phyloP scores from a whole-genome alignment of 495 filamentous ascomycete species.

The Letharia columbiana region DNA sequence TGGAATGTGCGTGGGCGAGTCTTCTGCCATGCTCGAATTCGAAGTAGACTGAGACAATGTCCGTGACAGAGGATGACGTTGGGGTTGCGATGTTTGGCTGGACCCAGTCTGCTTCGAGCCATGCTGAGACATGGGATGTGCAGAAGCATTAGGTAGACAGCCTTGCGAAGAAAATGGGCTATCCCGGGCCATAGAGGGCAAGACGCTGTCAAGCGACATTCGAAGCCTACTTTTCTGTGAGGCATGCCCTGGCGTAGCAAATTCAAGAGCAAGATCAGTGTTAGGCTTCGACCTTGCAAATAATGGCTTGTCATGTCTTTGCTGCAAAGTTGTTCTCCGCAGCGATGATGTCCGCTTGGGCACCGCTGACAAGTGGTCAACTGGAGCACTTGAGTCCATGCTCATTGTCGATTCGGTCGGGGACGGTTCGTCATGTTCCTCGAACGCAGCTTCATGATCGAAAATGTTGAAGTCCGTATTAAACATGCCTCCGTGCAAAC shows the following conservation, averaged over 20 bases:
- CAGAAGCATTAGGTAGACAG: constrained; percentile 47
- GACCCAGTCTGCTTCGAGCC: constrained; percentile 21
- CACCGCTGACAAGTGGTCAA: constrained; percentile 34
- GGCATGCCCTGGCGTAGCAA: constrained; percentile 40
- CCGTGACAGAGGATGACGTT: constrained; percentile 79
- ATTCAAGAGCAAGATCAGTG: constrained; percentile 35
- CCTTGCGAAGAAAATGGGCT: constrained; percentile 51
- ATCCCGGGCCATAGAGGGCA: constrained; percentile 50
- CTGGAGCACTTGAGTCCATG: constrained; percentile 21
- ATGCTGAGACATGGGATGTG: constrained; percentile 38
- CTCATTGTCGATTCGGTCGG: constrained; percentile 26
- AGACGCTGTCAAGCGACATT: constrained; percentile 65
- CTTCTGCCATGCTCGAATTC: constrained; percentile 62
- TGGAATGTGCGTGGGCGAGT: constrained; percentile 62
- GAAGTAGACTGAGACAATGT: constrained; percentile 80
- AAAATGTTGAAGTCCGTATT: constrained; percentile 63
- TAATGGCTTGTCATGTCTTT: constrained; percentile 59
- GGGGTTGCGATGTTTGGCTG: constrained; percentile 31
- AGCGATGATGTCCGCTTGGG: constrained; percentile 58
- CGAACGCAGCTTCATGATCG: constrained; percentile 42
- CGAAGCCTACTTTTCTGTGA: constrained; percentile 50
- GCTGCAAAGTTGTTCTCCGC: constrained; percentile 78
- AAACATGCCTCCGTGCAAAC: constrained; percentile 59
- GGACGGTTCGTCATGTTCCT: constrained; percentile 18
- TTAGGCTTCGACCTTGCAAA: constrained; percentile 41